Percentiles rank a stretch among this genome's conserved stretches.
Conservation (phyloP, 148 eudicot genomes). For the Heliosperma pusillum region DNA sequence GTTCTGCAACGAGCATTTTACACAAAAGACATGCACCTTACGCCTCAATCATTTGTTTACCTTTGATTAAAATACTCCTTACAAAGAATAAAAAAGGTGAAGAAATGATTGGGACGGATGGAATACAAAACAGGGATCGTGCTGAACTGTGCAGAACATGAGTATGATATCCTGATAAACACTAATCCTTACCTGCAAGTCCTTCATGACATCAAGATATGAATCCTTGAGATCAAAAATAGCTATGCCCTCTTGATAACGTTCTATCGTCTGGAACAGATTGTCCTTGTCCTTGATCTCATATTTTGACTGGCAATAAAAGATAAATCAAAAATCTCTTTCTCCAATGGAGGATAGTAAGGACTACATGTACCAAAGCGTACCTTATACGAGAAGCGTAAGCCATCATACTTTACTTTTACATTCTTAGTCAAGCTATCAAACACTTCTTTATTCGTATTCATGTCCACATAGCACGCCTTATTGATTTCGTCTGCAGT, state of each 20-base stretch:
- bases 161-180: not conserved
- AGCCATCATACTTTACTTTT: constrained; percentile 79
- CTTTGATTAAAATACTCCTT: too few relatives aligned
- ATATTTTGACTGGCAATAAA: constrained; percentile 63
- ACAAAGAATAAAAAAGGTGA: too few relatives aligned
- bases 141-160: not conserved
- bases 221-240: constrained; percentile 87
- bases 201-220: constrained; percentile 83
- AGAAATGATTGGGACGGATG: too few relatives aligned
- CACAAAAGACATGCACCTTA: not conserved
- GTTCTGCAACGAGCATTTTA: not conserved
- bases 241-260: constrained; percentile 70
- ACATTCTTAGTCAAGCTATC: constrained; percentile 84
- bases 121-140: not conserved
- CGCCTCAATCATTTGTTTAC: too few relatives aligned
- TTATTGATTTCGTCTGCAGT: constrained; percentile 85
- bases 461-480: constrained; percentile 65
- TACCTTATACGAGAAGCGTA: constrained; percentile 88
- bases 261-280: constrained; percentile 48
- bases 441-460: constrained; percentile 71
- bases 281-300: constrained; percentile 54
- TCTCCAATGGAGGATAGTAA: not conserved
- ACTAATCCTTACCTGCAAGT: constrained; percentile 57
- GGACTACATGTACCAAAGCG: constrained; percentile 5
- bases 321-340: not conserved